Conservation (phyloP, 371 early-diverging fungal species). For the Fennellomyces sp. region DNA sequence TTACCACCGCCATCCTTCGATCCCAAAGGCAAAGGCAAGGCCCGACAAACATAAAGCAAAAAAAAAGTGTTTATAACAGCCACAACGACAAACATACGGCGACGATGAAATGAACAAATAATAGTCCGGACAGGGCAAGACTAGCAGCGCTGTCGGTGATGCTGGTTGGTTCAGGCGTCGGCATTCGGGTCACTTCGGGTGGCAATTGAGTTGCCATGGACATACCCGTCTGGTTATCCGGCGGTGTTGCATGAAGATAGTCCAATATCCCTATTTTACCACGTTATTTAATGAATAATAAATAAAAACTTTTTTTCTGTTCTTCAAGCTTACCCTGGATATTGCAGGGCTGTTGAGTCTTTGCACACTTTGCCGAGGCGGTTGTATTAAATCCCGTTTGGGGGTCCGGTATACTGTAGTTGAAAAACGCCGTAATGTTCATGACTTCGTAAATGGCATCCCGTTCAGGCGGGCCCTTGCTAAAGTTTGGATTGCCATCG, state of each 20-base stretch:
- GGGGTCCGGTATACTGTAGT: constrained; percentile 9
- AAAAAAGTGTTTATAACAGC: constrained; percentile 1
- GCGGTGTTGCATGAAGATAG: background rate
- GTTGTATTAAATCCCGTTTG: background rate
- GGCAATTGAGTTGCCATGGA: background rate
- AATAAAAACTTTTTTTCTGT: too few relatives aligned
- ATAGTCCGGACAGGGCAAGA: too few relatives aligned
- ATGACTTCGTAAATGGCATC: constrained; percentile 20
- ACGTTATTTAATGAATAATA: too few relatives aligned
- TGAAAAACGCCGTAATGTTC: constrained; percentile 25
- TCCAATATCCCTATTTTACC: background rate
- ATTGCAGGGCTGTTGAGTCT: constrained; percentile 12
- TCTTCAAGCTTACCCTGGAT: constrained; percentile 1
- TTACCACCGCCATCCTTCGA: constrained; percentile 1
- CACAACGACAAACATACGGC: too few relatives aligned
- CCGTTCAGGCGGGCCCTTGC: constrained; percentile 27
- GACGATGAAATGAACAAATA: too few relatives aligned
- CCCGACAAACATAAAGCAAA: background rate
- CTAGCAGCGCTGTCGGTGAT: too few relatives aligned
- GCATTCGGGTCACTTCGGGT: background rate
- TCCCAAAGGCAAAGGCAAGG: constrained; percentile 14
- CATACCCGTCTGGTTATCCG: background rate
- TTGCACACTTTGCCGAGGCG: constrained; percentile 1
- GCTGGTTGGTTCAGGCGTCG: background rate
- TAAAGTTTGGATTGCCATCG: constrained; percentile 37